phyloP scores from a whole-genome alignment of 2,329 filamentous ascomycete species.

The Tolypocladium pustulatum region DNA sequence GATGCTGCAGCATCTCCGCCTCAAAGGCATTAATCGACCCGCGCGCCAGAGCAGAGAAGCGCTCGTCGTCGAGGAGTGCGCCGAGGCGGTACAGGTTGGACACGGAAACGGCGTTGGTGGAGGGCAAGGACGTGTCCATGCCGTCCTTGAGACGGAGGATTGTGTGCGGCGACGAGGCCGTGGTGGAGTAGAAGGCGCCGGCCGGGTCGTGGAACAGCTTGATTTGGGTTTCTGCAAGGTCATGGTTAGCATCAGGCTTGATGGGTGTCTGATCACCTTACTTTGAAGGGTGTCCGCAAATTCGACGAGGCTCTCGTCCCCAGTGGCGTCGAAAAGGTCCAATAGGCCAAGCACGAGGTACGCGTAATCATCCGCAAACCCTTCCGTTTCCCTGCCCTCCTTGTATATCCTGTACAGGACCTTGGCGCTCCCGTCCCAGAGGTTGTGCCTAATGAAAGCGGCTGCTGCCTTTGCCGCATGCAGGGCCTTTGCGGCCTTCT shows the following conservation, averaged over 20 bases:
- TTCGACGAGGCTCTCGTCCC: slow-evolving; percentile 61
- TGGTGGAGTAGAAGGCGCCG: slow-evolving; percentile 66
- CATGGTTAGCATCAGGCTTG: slow-evolving; percentile 2
- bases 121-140: slow-evolving; percentile 87
- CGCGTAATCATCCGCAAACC: slow-evolving; percentile 91
- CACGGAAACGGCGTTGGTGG: slow-evolving; percentile 79
- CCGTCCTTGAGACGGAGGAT: slow-evolving; percentile 88
- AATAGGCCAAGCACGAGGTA: slow-evolving; percentile 76
- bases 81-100: slow-evolving; percentile 78
- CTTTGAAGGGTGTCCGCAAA: slow-evolving; percentile 78
- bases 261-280: slow-evolving; percentile 21
- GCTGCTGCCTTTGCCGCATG: slow-evolving; percentile 57
- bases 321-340: slow-evolving; percentile 74
- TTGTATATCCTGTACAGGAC: slow-evolving; percentile 67
- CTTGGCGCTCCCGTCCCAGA: slow-evolving; percentile 57
- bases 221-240: slow-evolving; percentile 55
- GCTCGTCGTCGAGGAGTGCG: slow-evolving; percentile 54
- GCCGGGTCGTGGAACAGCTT: slow-evolving; percentile 64
- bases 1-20: slow-evolving; percentile 83
- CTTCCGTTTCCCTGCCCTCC: slow-evolving; percentile 52
- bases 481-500: slow-evolving; percentile 50
- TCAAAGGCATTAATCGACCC: slow-evolving; percentile 79
- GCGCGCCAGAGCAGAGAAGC: slow-evolving; percentile 54
- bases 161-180: slow-evolving; percentile 50
- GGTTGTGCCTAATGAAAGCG: slow-evolving; percentile 57